Conservation (phyloP, 345 rosid genomes). For the Rhizophora mangle region DNA sequence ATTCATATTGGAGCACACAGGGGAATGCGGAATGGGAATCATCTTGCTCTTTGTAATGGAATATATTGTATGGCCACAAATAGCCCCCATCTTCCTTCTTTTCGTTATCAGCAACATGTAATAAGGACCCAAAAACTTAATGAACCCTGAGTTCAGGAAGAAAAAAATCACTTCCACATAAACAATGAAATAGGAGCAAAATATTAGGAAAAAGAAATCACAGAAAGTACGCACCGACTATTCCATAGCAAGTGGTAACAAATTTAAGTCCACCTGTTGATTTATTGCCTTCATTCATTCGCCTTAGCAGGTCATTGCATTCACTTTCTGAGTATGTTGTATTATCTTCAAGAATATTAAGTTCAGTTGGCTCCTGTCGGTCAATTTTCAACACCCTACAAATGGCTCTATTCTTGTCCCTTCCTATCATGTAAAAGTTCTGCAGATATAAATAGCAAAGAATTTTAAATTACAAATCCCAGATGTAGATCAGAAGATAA, state of each 20-base stretch:
- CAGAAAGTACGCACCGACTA: constrained; percentile 59
- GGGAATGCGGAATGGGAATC: constrained; percentile 62
- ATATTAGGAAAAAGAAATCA: neutral
- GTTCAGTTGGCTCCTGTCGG: constrained; percentile 64
- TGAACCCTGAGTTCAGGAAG: constrained; percentile 52
- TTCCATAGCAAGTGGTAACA: constrained; percentile 75
- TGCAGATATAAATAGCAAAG: constrained; percentile 24
- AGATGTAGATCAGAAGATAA: neutral
- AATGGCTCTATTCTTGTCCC: constrained; percentile 56
- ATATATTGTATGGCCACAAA: constrained; percentile 75
- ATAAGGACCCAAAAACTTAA: constrained; percentile 90
- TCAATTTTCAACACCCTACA: constrained; percentile 87
- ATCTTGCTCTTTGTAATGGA: constrained; percentile 67
- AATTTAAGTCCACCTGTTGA: constrained; percentile 81
- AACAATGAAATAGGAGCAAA: neutral
- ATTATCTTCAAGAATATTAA: constrained; percentile 63
- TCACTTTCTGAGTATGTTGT: constrained; percentile 62
- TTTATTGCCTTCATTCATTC: constrained; percentile 82
- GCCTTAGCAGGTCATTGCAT: constrained; percentile 54
- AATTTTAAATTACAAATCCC: neutral
- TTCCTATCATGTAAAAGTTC: constrained; percentile 87
- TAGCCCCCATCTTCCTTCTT: constrained; percentile 80
- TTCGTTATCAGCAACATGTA: constrained; percentile 89
- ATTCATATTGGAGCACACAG: constrained; percentile 75
- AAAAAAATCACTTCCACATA: constrained; percentile 14